Evolutionary conservation across 306 rosid genomes (phyloP), one percentile per base, ranked within the genome.

Genomic region (Abrus pulchellus): DNA sequence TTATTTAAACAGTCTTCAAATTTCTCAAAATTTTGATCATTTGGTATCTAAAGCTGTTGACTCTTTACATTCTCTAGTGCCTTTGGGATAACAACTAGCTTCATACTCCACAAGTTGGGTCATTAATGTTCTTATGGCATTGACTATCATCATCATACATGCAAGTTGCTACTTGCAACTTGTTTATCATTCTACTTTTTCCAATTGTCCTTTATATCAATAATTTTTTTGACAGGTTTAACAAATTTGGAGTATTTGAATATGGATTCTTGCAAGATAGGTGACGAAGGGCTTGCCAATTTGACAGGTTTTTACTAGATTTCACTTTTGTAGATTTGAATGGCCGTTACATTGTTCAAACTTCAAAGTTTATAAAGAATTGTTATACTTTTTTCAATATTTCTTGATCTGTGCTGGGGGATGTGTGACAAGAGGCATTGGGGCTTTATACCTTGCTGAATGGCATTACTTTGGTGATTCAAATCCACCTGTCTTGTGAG

Each of bases 161-260:
- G 20, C 20, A 20, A 20, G 20, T 20, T 20, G 20, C 20, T 20
- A 20, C 20, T 20, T 20, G 55, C 34, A 29, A 55, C 73, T 68
- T 68, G 63, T 82, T 13, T 49, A 8, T 60, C 50, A 33, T 67
- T 77, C 56, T 78, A 57, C n/a, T 9, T 61, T 85, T 61, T 60
- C 64, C 32, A 36, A 36, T 50, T 74, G 40, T 60, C 65, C 41
- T 60, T n/a, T 28, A 54, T 48, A 55, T 74, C 28, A 54, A 64
- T 54, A 12, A 52, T 84, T 47, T 69, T 52, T 61, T 68, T 80
- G 72, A 13, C 85, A 95, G 99, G 91, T 77, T 80, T 93, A 84
- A 86, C 83, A 62, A 90, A 85, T 81, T 77, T 95, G 88, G 99
- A 95, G 83, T 89, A 94, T 82, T 91, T 93, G 92, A 95, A 95